phyloP scores from a whole-genome alignment of 495 filamentous ascomycete species.

The Penicillium lividum region DNA sequence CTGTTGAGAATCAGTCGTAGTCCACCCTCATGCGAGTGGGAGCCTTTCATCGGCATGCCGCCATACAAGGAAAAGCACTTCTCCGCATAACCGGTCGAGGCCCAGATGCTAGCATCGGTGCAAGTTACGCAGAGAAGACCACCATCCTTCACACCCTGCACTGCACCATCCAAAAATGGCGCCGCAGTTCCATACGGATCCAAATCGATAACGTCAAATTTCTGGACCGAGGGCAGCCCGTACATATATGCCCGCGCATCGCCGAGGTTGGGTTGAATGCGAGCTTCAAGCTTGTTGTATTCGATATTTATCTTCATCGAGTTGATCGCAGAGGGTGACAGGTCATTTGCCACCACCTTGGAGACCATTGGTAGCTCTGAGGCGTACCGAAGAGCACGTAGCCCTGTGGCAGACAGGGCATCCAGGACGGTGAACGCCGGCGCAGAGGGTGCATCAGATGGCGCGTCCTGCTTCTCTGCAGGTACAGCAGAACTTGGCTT shows the following conservation, averaged over 20 bases:
- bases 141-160: constrained; percentile 80
- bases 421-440: constrained; percentile 78
- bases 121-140: constrained; percentile 94
- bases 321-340: constrained; percentile 72
- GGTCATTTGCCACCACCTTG: constrained; percentile 83
- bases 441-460: constrained; percentile 1
- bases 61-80: constrained; percentile 92
- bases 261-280: constrained; percentile 69
- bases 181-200: constrained; percentile 94
- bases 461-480: constrained; percentile 12
- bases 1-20: constrained; percentile 80
- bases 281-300: constrained; percentile 72
- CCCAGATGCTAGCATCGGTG: constrained; percentile 92
- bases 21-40: constrained; percentile 85
- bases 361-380: constrained; percentile 84
- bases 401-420: constrained; percentile 90
- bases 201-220: constrained; percentile 92
- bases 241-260: constrained; percentile 96
- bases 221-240: constrained; percentile 38
- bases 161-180: constrained; percentile 85
- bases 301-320: constrained; percentile 81
- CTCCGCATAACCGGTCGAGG: constrained; percentile 87
- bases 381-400: constrained; percentile 89
- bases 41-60: constrained; percentile 79
- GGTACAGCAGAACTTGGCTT: neutral